Percentiles rank a stretch among this genome's conserved stretches.
These are phyloP conservation scores for Trametes punicea DNA, from an alignment of 768 basidiomycete species.

Conservation along the genomic window DNA sequence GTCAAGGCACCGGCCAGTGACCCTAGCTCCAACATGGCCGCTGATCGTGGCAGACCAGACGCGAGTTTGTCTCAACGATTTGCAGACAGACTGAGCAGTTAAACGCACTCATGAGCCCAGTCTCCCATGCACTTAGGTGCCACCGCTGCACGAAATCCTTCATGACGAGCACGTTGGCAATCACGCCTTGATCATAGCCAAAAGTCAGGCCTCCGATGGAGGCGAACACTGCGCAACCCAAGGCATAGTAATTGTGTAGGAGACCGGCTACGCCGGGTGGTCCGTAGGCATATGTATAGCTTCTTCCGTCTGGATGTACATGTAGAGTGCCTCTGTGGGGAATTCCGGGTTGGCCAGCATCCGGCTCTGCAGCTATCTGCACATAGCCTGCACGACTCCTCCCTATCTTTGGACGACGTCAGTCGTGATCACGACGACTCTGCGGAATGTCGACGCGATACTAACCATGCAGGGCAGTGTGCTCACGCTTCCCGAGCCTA, in stretches of 20 bases:
- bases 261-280: slow-evolving; percentile 66
- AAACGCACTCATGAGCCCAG: slow-evolving; percentile 70
- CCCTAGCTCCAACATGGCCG: slow-evolving; percentile 75
- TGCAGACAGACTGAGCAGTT: neutral
- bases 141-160: slow-evolving; percentile 64
- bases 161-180: slow-evolving; percentile 86
- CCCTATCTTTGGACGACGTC: too few relatives aligned
- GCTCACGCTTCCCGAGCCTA: too few relatives aligned
- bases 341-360: neutral
- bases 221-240: slow-evolving; percentile 69
- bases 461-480: too few relatives aligned
- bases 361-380: neutral
- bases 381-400: slow-evolving; percentile 8
- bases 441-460: too few relatives aligned
- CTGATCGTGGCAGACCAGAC: slow-evolving; percentile 33
- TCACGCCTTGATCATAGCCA: slow-evolving; percentile 84
- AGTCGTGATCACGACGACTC: too few relatives aligned
- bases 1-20: slow-evolving; percentile 72
- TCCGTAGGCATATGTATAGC: slow-evolving; percentile 70
- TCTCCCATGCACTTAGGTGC: slow-evolving; percentile 70
- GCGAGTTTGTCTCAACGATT: neutral
- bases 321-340: slow-evolving; percentile 20
- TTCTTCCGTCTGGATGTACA: slow-evolving; percentile 21
- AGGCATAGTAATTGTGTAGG: slow-evolving; percentile 58
- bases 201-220: slow-evolving; percentile 77